Base-by-base conservation (phyloP, 176 grass and related monocot species). In the Oryza glumipatula region DNA sequence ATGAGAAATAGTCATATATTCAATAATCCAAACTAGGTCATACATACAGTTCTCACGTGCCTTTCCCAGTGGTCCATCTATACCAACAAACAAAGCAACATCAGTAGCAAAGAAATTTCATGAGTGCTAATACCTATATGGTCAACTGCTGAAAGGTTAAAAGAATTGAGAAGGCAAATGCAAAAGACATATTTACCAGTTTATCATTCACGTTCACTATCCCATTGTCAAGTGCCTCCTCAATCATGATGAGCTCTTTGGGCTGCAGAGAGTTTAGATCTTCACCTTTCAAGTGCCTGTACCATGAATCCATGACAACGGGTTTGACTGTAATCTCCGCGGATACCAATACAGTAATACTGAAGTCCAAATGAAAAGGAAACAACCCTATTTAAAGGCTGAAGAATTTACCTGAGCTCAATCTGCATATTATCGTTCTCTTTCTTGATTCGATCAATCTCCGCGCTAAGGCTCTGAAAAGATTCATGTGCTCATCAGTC, bases 401-500 rank as follows among this genome's bases (percentile, higher is more conserved):
- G 35, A 60, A 68, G 58, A 22, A 75, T 73, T 86, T 61, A 88
- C 96, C 96, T 95, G 61, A 98, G 87, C 82, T 98, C 93, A 61
- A 98, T 90, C 89, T 98, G 96, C 96, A 95, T 98, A 71, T 88
- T 95, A 70, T 98, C 96, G 2, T 93, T 98, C 85, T 98, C 96
- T 87, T 98, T 98, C 91, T 91, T 98, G 41, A 98, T 80, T 45
- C 93, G 91, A 63, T 98, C 93, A 35, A 98, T 95, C 77, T 98
- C 96, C 41, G 83, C 82, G 85, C 91, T 93, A 67, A 98, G 68
- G 86, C 67, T 95, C 96, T 98, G 91, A 83, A 86, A 88, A 15
- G 19, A 19, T 77, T 56, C 54, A 33, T 47, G 45, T 69, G 22
- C 38, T 61, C 66, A 68, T 68, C 58, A 72, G 21, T 72, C 39